Evolutionary conservation across 768 basidiomycete genomes (phyloP).

Genomic region (Saitozyma podzolica): DNA sequence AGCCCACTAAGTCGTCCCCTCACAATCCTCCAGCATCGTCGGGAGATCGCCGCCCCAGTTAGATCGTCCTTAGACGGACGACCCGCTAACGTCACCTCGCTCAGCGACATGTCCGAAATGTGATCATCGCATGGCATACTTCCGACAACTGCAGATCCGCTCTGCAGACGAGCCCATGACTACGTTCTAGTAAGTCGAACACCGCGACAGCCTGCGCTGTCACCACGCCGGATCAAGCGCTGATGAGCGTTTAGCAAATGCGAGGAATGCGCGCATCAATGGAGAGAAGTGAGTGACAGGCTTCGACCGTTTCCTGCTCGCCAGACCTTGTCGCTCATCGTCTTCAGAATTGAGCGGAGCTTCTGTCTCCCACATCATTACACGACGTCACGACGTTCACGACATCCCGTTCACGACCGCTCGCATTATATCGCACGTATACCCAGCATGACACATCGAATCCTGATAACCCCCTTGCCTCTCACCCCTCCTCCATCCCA

Average conservation of each 20-base stretch:
- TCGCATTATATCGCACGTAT: too few species aligned
- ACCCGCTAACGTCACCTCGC: background rate
- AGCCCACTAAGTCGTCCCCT: background rate
- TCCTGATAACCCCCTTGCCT: background rate
- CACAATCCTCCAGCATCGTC: background rate
- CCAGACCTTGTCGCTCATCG: background rate
- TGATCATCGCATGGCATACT: slow-evolving; percentile 82
- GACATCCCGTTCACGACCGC: background rate
- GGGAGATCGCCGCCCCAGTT: background rate
- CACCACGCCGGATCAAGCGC: background rate
- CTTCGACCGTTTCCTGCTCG: background rate
- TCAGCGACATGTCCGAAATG: slow-evolving; percentile 71
- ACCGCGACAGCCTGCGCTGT: background rate
- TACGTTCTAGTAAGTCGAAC: slow-evolving; percentile 52
- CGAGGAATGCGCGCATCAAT: slow-evolving; percentile 48
- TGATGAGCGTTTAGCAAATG: slow-evolving; percentile 40
- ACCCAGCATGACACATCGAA: slow-evolving; percentile 3
- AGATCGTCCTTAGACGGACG: too few species aligned
- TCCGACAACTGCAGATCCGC: slow-evolving; percentile 92
- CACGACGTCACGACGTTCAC: slow-evolving; percentile 1
- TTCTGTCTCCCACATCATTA: background rate
- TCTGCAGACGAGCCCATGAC: slow-evolving; percentile 57
- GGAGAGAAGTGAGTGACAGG: slow-evolving; percentile 41
- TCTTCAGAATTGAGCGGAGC: background rate
- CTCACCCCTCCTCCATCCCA: slow-evolving; percentile 27